Conservation (phyloP, 73 alveolate genomes). For the Paramecium tetraurelia region DNA sequence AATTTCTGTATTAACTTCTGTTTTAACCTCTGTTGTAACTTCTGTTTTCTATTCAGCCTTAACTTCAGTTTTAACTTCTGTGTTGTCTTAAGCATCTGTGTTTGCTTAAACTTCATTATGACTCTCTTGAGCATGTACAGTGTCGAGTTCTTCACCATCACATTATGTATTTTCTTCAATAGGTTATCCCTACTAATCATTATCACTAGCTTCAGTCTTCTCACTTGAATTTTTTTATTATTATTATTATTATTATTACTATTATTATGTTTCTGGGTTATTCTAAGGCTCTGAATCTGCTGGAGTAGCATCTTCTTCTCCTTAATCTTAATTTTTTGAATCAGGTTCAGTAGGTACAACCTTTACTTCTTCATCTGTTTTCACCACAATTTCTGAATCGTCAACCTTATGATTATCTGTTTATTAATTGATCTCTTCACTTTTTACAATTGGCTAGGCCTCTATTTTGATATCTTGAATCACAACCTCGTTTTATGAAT, state of each 20-base stretch:
- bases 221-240: neutral
- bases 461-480: slow-evolving; percentile 3
- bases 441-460: neutral
- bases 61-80: neutral
- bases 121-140: neutral
- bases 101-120: neutral
- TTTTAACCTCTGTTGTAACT: neutral
- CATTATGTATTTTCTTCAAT: neutral
- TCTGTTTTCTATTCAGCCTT: neutral
- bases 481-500: neutral
- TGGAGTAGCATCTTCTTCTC: neutral
- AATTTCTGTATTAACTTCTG: neutral
- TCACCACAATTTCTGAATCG: neutral
- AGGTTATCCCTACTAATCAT: neutral
- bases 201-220: neutral
- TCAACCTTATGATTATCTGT: neutral
- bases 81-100: neutral
- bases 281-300: neutral
- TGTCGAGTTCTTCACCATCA: neutral
- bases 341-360: neutral
- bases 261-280: neutral
- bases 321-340: neutral
- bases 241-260: neutral
- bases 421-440: neutral
- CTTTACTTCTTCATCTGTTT: neutral